phyloP scores from a whole-genome alignment of 1,284 basidiomycete species.

The Ceratobasidium sp. region DNA sequence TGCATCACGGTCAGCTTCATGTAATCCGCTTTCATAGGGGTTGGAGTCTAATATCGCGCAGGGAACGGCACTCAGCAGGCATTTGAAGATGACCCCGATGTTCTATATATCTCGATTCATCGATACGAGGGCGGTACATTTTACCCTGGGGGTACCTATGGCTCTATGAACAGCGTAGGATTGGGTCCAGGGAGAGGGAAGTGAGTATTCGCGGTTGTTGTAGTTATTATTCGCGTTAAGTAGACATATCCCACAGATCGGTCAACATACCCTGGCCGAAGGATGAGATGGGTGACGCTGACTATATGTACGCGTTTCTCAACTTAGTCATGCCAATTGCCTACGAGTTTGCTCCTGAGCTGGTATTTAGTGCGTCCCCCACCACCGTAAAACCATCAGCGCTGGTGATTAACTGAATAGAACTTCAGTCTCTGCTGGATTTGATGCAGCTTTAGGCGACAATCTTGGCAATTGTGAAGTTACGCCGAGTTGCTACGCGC shows the following conservation, averaged over 20 bases:
- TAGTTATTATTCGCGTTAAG: constrained; percentile 47
- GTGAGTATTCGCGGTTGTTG: constrained; percentile 63
- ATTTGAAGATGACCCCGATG: constrained; percentile 90
- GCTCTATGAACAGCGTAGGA: constrained; percentile 87
- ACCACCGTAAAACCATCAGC: background rate
- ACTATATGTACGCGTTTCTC: constrained; percentile 97
- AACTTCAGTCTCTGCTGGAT: constrained; percentile 91
- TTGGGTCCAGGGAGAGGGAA: constrained; percentile 85
- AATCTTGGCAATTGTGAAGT: constrained; percentile 92
- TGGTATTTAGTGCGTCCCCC: constrained; percentile 88
- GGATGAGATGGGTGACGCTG: constrained; percentile 90
- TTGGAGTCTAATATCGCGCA: constrained; percentile 53
- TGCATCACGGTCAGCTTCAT: constrained; percentile 84
- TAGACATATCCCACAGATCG: constrained; percentile 65
- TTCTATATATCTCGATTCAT: constrained; percentile 97
- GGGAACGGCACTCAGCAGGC: constrained; percentile 97
- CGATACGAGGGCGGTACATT: constrained; percentile 92
- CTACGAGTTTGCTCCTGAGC: constrained; percentile 93
- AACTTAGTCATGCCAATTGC: constrained; percentile 97
- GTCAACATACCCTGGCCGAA: constrained; percentile 98
- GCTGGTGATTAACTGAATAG: constrained; percentile 23
- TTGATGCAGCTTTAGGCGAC: constrained; percentile 96
- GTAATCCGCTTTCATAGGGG: background rate
- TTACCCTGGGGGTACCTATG: constrained; percentile 94
- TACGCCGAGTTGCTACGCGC: constrained; percentile 93